Evolutionary conservation across 441 rosid genomes (phyloP), one percentile per base, ranked within the genome.

Genomic region (Dalechampia spathulata): DNA sequence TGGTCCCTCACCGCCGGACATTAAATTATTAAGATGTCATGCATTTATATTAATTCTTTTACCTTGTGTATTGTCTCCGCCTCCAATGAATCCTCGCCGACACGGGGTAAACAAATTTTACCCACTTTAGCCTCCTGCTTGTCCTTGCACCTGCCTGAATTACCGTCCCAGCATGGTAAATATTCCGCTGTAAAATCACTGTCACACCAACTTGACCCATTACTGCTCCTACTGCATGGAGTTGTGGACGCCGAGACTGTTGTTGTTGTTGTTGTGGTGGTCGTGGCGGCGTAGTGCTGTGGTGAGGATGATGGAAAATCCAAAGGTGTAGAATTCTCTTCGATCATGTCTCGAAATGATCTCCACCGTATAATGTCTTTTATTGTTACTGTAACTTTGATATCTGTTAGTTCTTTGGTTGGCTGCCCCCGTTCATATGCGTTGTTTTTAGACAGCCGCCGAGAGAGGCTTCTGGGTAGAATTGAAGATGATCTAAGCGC

Each of bases 301-400:
- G 77, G 79, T 1, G 73, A 65, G 25, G 69, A 46, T 7, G 49
- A 43, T 6, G 49, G 30, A 0, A 58, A 66, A 60, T 66, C 73
- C 5, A 27, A 52, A 34, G 71, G 69, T 8, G 21, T 60, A 34
- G 81, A 43, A 46, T 56, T 63, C 36, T 77, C 83, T 28, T 77
- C 90, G 27, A 34, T 55, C 47, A 77, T 44, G 67, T 85, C 92
- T 23, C 78, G 73, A 65, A 80, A 87, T n/a, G 98, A 87, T 44
- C 64, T 76, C 96, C 95, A 83, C 68, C 94, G 67, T 48, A 90
- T 74, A 54, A 90, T 87, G 67, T 90, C 97, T 75, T 77, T 90
- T 44, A 87, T 63, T 30, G 68, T 83, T 58, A 87, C 53, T 10
- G 79, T 63, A 21, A 51, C 41, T 58, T 54, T 57, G 20, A 28